These are phyloP conservation scores for Axilococcus clingmanii DNA, from an alignment of 139 green algal species.

Conservation along the genomic window DNA sequence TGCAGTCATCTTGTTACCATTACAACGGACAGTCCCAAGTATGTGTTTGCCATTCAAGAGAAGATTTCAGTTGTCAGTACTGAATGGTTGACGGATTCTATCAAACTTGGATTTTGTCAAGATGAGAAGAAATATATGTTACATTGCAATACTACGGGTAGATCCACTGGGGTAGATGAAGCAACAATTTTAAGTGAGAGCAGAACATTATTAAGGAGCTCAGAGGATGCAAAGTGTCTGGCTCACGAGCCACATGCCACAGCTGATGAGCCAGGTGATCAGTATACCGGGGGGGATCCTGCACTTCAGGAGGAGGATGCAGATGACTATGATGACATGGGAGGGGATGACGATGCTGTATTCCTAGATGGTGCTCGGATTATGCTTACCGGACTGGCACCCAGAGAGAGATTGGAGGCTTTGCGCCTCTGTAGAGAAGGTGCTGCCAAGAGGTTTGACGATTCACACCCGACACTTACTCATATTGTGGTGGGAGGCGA, in stretches of 20 bases:
- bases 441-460: slow-evolving; percentile 22
- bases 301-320: not conserved
- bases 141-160: not conserved
- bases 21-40: slow-evolving; percentile 21
- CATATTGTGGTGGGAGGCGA: slow-evolving; percentile 29
- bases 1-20: slow-evolving; percentile 31
- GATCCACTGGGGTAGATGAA: not conserved
- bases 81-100: slow-evolving; percentile 12
- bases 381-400: slow-evolving; percentile 18
- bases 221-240: not conserved
- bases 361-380: slow-evolving; percentile 20
- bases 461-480: slow-evolving; percentile 6
- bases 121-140: slow-evolving; percentile 13
- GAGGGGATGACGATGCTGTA: slow-evolving; percentile 11
- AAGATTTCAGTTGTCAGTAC: slow-evolving; percentile 6
- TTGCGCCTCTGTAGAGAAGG: slow-evolving; percentile 14
- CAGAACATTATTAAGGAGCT: not conserved
- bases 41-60: slow-evolving; percentile 18
- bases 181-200: not conserved
- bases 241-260: not conserved
- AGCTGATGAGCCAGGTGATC: not conserved
- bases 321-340: slow-evolving; percentile 2
- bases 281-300: not conserved
- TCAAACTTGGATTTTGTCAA: slow-evolving; percentile 12
- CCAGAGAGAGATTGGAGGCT: slow-evolving; percentile 14